Evolutionary conservation across 768 basidiomycete species (phyloP), one percentile per base, ranked within the genome.

Genomic region (Phallus indusiatus): DNA sequence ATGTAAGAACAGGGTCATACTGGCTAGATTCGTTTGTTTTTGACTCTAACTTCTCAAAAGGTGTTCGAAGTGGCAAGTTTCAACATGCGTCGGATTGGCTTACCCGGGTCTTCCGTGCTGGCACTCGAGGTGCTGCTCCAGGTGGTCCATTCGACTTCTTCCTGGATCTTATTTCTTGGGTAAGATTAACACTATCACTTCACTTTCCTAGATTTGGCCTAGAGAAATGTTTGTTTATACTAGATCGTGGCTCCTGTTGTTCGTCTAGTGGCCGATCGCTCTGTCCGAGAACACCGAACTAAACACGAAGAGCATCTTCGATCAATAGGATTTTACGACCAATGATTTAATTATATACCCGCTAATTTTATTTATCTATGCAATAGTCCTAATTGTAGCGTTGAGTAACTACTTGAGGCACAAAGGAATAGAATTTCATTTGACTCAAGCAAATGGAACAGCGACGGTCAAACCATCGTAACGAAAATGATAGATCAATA

Each of bases 1-100:
- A 61, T 88, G 88, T 85, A 62, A 53, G 73, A 16, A n/a, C n/a
- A n/a, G n/a, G n/a, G n/a, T n/a, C 11, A 18, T 46, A 11, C 56
- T 11, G 14, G 24, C 14, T 17, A 11, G 37, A 10, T 20, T 22
- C 18, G 42, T 36, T 10, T 17, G 18, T 3, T 50, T 53, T 14
- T 4, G n/a, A 14, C 50, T 2, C 28, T 51, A 4, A 51, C 4
- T 55, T 51, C n/a, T 33, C 24, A n/a, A 1, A 62, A 85, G 90
- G 91, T 21, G 77, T 94, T 14, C 75, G 82, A 64, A 79, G 75
- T 20, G 85, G 85, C 22, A 72, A 88, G 5, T 82, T 79, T 55
- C 88, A 93, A 62, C 91, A 93, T 59, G 82, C 86, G 0, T 81
- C 78, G 20, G 85, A 91, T 64, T 70, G 89, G 28, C 78, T 85